Conservation (phyloP, 306 rosid species). For the Trichosanthes truncata region DNA sequence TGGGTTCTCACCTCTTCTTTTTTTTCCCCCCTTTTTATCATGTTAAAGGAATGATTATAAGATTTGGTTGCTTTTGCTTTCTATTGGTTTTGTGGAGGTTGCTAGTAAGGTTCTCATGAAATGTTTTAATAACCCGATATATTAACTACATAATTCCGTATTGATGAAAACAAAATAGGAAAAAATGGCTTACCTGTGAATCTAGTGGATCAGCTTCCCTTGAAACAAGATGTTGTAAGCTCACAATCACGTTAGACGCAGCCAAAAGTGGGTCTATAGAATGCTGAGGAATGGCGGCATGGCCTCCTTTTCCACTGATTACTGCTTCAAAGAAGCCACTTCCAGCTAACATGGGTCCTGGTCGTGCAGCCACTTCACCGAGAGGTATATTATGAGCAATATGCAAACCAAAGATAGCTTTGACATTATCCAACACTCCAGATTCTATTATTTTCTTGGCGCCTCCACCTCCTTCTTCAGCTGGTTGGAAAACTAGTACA, state of each 20-base stretch:
- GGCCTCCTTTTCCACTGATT: conserved; percentile 79
- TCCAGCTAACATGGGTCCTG: conserved; percentile 67
- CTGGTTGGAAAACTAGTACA: conserved; percentile 92
- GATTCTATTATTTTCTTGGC: conserved; percentile 49
- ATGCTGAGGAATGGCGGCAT: conserved; percentile 84
- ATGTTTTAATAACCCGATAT: not conserved
- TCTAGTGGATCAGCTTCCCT: conserved; percentile 90
- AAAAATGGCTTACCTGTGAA: conserved; percentile 40
- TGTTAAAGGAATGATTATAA: not conserved
- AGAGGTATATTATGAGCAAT: conserved; percentile 27
- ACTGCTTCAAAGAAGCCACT: conserved; percentile 72
- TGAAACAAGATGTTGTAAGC: conserved; percentile 78
- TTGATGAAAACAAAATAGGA: conserved; percentile 1
- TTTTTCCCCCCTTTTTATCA: not conserved
- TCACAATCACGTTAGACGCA: conserved; percentile 69
- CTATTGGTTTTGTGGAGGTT: not conserved
- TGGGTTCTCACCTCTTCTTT: too few relatives aligned
- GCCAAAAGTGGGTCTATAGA: conserved; percentile 81
- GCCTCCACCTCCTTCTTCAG: conserved; percentile 88
- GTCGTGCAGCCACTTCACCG: conserved; percentile 47
- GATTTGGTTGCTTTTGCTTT: not conserved
- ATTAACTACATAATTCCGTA: not conserved
- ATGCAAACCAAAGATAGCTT: conserved; percentile 77
- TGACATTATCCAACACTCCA: conserved; percentile 60
- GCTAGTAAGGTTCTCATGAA: not conserved